These are phyloP conservation scores for Suhomyces terraborum DNA, from an alignment of 1,139 yeast species.

Conservation along the genomic window DNA sequence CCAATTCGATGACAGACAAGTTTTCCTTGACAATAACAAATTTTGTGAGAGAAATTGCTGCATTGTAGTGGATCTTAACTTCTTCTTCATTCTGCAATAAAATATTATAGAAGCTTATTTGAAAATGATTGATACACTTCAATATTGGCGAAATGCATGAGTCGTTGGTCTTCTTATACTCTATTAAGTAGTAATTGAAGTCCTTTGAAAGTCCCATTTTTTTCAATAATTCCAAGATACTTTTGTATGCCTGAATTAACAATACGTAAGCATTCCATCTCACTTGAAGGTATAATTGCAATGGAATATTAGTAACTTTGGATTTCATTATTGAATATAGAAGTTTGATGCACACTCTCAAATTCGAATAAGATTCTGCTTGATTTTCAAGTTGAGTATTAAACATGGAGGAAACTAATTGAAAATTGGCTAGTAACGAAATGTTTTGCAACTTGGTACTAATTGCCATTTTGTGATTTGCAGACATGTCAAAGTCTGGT, in stretches of 20 bases:
- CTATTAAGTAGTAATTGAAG: conserved; percentile 50
- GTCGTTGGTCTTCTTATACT: conserved; percentile 41
- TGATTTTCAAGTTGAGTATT: conserved; percentile 20
- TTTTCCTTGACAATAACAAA: conserved; percentile 11
- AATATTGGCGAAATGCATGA: conserved; percentile 30
- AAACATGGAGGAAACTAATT: conserved; percentile 30
- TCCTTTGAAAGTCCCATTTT: conserved; percentile 59
- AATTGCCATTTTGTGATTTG: conserved; percentile 21
- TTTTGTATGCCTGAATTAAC: conserved; percentile 37
- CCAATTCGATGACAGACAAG: conserved; percentile 2
- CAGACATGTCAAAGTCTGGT: conserved; percentile 31
- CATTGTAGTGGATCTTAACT: background rate
- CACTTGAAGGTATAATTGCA: conserved; percentile 22
- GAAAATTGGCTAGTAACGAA: conserved; percentile 39
- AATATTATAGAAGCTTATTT: conserved; percentile 20
- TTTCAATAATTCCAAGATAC: conserved; percentile 37
- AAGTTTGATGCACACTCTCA: conserved; percentile 44
- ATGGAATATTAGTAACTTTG: conserved; percentile 28
- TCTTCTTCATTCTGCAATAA: conserved; percentile 18
- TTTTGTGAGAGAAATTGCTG: conserved; percentile 5
- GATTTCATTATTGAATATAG: conserved; percentile 45
- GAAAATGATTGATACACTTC: conserved; percentile 28
- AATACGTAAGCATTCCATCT: conserved; percentile 39
- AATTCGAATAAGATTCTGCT: conserved; percentile 30
- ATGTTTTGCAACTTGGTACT: conserved; percentile 35